Evolutionary conservation across 768 basidiomycete genomes (phyloP).

Genomic region (Mycena crocata): DNA sequence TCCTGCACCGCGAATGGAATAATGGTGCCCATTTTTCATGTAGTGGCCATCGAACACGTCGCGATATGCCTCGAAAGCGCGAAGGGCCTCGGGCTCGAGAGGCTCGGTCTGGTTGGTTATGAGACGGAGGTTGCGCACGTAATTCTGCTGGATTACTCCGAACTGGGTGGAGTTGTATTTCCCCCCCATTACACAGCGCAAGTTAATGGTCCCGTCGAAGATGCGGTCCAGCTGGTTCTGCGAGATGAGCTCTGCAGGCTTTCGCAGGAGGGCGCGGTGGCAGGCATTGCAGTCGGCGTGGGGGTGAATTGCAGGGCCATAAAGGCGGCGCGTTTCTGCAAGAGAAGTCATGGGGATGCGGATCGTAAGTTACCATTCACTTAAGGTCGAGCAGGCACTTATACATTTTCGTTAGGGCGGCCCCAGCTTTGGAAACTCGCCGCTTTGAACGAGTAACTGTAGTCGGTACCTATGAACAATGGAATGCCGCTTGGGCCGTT

Average conservation of each 20-base stretch:
- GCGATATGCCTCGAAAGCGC: not conserved
- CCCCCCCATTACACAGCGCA: slow-evolving; percentile 5
- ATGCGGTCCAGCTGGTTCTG: not conserved
- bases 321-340: slow-evolving; percentile 12
- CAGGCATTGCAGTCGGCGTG: not conserved
- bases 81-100: not conserved
- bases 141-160: not conserved
- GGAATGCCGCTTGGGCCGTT: too few relatives aligned
- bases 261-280: slow-evolving; percentile 6
- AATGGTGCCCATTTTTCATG: slow-evolving; percentile 1
- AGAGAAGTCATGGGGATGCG: not conserved
- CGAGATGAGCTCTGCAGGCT: not conserved
- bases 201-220: not conserved
- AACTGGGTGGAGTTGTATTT: not conserved
- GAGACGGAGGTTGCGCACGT: not conserved
- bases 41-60: slow-evolving; percentile 4
- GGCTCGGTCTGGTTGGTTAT: not conserved
- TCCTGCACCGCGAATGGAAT: not conserved
- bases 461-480: too few relatives aligned
- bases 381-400: not conserved
- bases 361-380: not conserved
- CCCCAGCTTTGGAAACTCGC: too few relatives aligned
- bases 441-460: too few relatives aligned
- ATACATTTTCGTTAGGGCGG: too few relatives aligned
- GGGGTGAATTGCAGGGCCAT: not conserved